A percentile compares a stretch with the other conserved stretches of the same genome.
Evolutionary conservation across 83 land plant species (phyloP).

Genomic region (Larix sibirica): DNA sequence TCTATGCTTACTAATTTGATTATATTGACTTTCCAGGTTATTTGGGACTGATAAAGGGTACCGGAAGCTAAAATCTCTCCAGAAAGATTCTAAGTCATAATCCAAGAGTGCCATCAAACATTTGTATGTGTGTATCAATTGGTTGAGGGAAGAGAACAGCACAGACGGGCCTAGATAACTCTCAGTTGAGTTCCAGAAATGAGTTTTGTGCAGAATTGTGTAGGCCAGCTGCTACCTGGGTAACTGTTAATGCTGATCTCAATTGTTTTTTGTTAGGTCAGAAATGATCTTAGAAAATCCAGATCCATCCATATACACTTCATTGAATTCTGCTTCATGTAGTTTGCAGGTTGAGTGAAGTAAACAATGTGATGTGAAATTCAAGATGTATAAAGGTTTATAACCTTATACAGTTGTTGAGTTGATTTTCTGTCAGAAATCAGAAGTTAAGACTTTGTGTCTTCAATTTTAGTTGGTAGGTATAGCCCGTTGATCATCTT

Average conservation of each 20-base stretch:
- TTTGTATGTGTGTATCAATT: not conserved
- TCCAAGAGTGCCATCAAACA: not conserved
- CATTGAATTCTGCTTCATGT: not conserved
- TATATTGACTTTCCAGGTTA: conserved; percentile 52
- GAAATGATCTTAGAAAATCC: not conserved
- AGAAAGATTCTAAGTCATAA: conserved; percentile 24
- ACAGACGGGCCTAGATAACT: not conserved
- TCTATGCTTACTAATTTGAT: not conserved
- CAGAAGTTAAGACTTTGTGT: not conserved
- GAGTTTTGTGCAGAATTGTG: not conserved
- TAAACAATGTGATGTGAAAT: not conserved
- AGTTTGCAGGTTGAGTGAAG: not conserved
- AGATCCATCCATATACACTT: not conserved
- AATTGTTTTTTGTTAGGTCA: not conserved
- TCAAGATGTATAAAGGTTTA: not conserved
- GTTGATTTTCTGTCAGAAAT: conserved; percentile 8
- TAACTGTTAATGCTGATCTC: not conserved
- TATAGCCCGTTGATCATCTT: conserved; percentile 7
- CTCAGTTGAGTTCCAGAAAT: not conserved
- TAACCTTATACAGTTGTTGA: not conserved
- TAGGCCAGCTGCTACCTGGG: not conserved
- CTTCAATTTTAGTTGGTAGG: not conserved
- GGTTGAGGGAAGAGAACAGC: not conserved
- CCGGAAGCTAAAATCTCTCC: conserved; percentile 75
- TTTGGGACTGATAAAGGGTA: conserved; percentile 96